These are phyloP conservation scores for Lactifluus echinatus DNA, from an alignment of 768 basidiomycete genomes.

Conservation along the genomic window DNA sequence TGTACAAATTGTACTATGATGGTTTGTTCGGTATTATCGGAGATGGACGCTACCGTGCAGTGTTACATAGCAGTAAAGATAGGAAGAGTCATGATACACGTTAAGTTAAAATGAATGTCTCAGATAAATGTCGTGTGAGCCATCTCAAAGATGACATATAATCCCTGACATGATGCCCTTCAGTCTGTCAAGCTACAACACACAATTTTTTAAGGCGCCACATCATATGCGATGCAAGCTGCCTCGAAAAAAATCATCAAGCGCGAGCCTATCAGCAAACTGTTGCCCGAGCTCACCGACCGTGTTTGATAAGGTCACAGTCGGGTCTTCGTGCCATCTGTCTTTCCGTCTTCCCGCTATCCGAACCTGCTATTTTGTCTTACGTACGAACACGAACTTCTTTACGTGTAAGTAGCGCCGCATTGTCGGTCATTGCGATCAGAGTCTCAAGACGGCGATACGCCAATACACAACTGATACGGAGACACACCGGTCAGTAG, in stretches of 20 bases:
- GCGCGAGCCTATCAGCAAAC: neutral
- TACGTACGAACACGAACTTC: neutral
- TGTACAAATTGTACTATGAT: neutral
- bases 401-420: neutral
- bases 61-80: neutral
- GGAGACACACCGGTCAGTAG: neutral
- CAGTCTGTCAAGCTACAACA: neutral
- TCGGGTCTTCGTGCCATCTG: no score
- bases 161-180: neutral
- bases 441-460: neutral
- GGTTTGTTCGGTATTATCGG: neutral
- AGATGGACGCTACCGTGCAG: neutral
- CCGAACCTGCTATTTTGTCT: neutral
- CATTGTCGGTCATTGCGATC: neutral
- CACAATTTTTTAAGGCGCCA: neutral
- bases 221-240: no score
- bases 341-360: neutral
- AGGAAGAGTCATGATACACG: neutral
- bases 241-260: no score
- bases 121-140: neutral
- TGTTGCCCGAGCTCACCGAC: neutral
- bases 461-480: no score
- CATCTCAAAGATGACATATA: neutral
- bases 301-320: neutral
- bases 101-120: neutral